A percentile compares a stretch with the other conserved stretches of the same genome.
phyloP scores from a whole-genome alignment of 495 filamentous ascomycete genomes.

The Neurospora sp. region DNA sequence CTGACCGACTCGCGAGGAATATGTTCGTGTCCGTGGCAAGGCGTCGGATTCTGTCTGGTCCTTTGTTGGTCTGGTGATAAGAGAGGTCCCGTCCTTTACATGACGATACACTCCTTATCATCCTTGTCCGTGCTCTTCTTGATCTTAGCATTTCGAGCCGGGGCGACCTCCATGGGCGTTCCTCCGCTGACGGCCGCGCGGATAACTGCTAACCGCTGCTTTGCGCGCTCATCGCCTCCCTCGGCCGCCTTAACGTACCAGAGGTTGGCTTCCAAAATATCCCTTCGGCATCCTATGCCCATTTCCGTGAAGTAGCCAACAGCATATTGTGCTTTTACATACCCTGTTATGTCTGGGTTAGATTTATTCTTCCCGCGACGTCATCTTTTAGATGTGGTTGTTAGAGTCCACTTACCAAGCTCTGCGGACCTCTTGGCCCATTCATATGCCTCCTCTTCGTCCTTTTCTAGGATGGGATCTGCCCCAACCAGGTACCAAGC shows the following conservation, averaged over 20 bases:
- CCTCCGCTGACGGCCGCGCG: slow-evolving; percentile 73
- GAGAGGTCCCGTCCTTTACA: slow-evolving; percentile 30
- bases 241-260: slow-evolving; percentile 98
- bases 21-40: neutral
- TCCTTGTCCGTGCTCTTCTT: slow-evolving; percentile 39
- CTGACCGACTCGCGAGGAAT: neutral
- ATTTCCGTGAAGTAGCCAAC: slow-evolving; percentile 97
- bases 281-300: slow-evolving; percentile 90
- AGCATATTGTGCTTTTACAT: slow-evolving; percentile 90
- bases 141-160: slow-evolving; percentile 38
- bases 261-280: slow-evolving; percentile 89
- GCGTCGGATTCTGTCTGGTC: neutral
- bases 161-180: slow-evolving; percentile 42
- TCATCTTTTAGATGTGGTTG: neutral
- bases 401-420: slow-evolving; percentile 49
- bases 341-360: slow-evolving; percentile 40
- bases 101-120: slow-evolving; percentile 49
- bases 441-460: slow-evolving; percentile 92
- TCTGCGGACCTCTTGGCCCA: slow-evolving; percentile 87
- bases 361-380: neutral
- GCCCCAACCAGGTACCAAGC: slow-evolving; percentile 98
- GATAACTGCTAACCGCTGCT: slow-evolving; percentile 76
- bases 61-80: neutral
- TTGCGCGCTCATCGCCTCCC: slow-evolving; percentile 81
- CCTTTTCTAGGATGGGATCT: slow-evolving; percentile 83